Evolutionary conservation across 2,329 filamentous ascomycete genomes (phyloP).

Genomic region (Fusarium temperatum): DNA sequence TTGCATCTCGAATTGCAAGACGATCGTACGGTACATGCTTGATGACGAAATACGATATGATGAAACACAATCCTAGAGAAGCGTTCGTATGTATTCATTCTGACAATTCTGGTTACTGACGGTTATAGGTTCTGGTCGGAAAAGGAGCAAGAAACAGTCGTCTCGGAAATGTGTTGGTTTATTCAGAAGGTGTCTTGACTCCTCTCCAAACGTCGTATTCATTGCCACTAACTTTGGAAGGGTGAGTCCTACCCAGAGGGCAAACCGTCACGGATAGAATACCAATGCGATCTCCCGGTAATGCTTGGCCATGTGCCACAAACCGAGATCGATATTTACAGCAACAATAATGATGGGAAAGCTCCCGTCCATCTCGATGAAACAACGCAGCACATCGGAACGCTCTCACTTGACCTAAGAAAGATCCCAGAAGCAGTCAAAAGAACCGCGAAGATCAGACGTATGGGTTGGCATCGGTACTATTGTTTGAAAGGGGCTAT

Average conservation of each 20-base stretch:
- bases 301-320: conserved; percentile 47
- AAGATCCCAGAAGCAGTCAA: conserved; percentile 48
- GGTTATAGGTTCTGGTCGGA: conserved; percentile 49
- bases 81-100: conserved; percentile 41
- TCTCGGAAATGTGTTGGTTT: conserved; percentile 52
- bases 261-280: conserved; percentile 49
- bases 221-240: conserved; percentile 32
- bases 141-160: conserved; percentile 49
- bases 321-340: conserved; percentile 51
- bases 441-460: conserved; percentile 42
- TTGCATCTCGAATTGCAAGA: conserved; percentile 50
- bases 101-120: conserved; percentile 17
- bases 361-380: conserved; percentile 45
- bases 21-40: conserved; percentile 51
- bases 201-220: background rate
- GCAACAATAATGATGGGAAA: conserved; percentile 45
- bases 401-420: conserved; percentile 48
- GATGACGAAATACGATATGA: conserved; percentile 48
- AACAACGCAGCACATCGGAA: conserved; percentile 46
- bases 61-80: conserved; percentile 49
- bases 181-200: conserved; percentile 48
- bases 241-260: conserved; percentile 51
- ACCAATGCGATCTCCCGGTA: conserved; percentile 51
- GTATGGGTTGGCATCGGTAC: conserved; percentile 50
- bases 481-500: conserved; percentile 50